A percentile compares a stretch with the other conserved stretches of the same genome.
These are phyloP conservation scores for Clonostachys solani DNA, from an alignment of 2,329 filamentous ascomycete species.

Conservation along the genomic window DNA sequence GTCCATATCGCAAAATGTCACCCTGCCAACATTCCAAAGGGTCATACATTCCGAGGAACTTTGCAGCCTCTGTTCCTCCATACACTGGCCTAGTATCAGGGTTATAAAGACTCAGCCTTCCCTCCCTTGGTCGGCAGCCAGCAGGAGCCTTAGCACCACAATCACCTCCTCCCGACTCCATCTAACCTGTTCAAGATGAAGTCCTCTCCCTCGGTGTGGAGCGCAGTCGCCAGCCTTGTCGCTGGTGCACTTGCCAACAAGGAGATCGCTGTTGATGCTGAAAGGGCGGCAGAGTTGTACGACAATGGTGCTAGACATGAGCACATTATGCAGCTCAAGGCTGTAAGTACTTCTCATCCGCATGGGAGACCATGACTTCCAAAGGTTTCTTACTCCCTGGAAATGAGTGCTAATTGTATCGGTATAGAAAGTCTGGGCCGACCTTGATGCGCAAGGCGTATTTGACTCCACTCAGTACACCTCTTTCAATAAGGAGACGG, in stretches of 20 bases:
- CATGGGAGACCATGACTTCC: neutral
- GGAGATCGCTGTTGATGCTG: constrained; percentile 6
- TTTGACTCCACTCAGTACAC: constrained; percentile 13
- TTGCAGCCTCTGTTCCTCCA: no score
- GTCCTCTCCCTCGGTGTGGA: no score
- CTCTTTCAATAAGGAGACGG: constrained; percentile 11
- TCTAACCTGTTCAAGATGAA: no score
- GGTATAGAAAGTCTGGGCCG: constrained; percentile 5
- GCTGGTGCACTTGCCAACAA: neutral
- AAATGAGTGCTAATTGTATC: neutral
- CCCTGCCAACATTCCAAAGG: no score
- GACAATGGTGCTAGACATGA: constrained; percentile 11
- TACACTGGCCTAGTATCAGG: no score
- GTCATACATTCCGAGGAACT: no score
- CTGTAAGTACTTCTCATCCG: neutral
- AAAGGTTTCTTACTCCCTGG: neutral
- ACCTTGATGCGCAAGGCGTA: constrained; percentile 9
- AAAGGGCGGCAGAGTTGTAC: constrained; percentile 9
- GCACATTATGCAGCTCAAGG: constrained; percentile 10
- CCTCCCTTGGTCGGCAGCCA: no score
- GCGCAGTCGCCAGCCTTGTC: no score
- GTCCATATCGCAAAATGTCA: no score
- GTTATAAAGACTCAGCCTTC: no score
- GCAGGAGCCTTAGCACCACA: no score
- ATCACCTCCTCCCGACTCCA: no score